These are phyloP conservation scores for Oryza punctata DNA, from an alignment of 176 grass and related monocot species.

Conservation along the genomic window DNA sequence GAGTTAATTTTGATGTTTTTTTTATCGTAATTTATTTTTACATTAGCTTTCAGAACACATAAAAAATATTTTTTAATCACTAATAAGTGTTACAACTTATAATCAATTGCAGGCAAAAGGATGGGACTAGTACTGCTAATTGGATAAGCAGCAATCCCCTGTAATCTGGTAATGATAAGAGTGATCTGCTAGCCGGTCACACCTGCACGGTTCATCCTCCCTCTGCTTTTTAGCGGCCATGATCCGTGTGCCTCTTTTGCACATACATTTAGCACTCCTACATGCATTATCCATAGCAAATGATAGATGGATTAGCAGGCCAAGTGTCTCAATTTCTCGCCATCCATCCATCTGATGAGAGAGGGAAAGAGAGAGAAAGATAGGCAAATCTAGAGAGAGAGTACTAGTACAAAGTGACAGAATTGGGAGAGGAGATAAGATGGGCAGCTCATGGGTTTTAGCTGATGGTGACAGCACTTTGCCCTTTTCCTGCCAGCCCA, in stretches of 20 bases:
- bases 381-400: not conserved
- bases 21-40: too few species aligned
- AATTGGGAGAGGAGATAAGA: constrained; percentile 21
- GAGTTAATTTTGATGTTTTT: too few species aligned
- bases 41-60: too few species aligned
- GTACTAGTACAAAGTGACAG: not conserved
- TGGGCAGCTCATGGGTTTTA: constrained; percentile 36
- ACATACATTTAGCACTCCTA: not conserved
- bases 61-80: too few species aligned
- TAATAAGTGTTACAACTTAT: too few species aligned
- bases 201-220: constrained; percentile 1
- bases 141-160: constrained; percentile 1
- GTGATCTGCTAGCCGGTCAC: not conserved
- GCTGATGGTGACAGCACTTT: constrained; percentile 25
- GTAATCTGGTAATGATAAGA: not conserved
- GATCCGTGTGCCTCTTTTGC: constrained; percentile 5
- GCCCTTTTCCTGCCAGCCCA: constrained; percentile 5
- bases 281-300: constrained; percentile 29
- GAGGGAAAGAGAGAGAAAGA: not conserved
- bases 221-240: not conserved
- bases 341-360: constrained; percentile 24
- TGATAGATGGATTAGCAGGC: constrained; percentile 44
- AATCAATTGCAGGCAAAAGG: too few species aligned
- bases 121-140: not conserved
- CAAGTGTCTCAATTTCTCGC: constrained; percentile 43